Conservation (phyloP, 495 filamentous ascomycete species). For the Annulohypoxylon bovei region DNA sequence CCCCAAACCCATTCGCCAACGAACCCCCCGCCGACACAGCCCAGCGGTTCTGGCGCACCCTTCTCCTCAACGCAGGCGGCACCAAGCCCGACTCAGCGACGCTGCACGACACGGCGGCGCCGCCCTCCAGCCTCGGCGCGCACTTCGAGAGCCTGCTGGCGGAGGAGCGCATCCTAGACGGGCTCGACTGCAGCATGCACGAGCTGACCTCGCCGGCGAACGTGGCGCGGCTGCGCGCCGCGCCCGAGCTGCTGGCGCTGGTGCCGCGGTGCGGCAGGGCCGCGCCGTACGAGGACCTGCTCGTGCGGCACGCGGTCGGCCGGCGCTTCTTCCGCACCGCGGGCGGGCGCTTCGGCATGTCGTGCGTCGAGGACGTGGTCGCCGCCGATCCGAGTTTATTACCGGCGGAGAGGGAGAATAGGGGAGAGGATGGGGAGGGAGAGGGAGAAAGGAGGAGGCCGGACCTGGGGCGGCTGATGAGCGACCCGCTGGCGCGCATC, state of each 20-base stretch:
- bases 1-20: neutral
- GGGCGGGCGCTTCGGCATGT: constrained; percentile 37
- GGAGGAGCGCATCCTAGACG: constrained; percentile 28
- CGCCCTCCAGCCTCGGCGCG: neutral
- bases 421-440: neutral
- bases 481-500: neutral
- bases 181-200: constrained; percentile 29
- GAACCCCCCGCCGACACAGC: constrained; percentile 2
- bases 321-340: constrained; percentile 37
- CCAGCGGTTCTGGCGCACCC: constrained; percentile 41
- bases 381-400: constrained; percentile 2
- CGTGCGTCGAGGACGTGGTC: constrained; percentile 30
- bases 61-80: constrained; percentile 27
- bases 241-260: constrained; percentile 27
- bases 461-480: constrained; percentile 15
- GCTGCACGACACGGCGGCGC: neutral
- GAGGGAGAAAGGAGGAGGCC: neutral
- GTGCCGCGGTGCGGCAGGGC: constrained; percentile 23
- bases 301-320: constrained; percentile 5
- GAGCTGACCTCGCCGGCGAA: constrained; percentile 32
- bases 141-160: constrained; percentile 35
- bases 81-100: neutral
- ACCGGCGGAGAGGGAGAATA: neutral
- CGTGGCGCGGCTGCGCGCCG: constrained; percentile 14
- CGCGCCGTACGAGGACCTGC: constrained; percentile 13